Conservation (phyloP, 768 basidiomycete species). For the Punctularia strigosozonata region DNA sequence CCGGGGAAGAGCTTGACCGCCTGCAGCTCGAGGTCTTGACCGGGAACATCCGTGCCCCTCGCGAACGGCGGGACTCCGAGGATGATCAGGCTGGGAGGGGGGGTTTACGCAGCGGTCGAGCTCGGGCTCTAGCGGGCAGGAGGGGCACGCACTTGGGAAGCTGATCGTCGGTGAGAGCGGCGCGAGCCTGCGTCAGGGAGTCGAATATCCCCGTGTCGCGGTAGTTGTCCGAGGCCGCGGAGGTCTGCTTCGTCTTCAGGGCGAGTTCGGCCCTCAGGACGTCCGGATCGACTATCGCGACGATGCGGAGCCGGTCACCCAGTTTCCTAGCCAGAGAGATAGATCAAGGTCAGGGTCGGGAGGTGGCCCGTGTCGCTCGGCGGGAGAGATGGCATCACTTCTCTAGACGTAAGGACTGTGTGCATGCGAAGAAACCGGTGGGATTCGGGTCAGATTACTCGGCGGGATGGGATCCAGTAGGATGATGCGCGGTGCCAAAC, state of each 20-base stretch:
- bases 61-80: constrained; percentile 30
- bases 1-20: constrained; percentile 29
- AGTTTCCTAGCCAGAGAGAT: constrained; percentile 22
- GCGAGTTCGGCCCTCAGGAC: constrained; percentile 22
- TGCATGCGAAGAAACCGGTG: too few relatives aligned
- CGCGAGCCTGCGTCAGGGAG: too few relatives aligned
- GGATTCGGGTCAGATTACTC: constrained; percentile 1
- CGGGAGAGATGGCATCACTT: constrained; percentile 6
- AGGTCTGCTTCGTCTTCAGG: constrained; percentile 26
- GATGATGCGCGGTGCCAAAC: too few relatives aligned
- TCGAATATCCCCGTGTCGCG: neutral
- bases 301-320: constrained; percentile 32
- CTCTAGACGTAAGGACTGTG: constrained; percentile 18
- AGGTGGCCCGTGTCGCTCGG: too few relatives aligned
- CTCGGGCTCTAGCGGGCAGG: too few relatives aligned
- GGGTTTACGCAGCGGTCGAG: too few relatives aligned
- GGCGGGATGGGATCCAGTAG: neutral
- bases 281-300: constrained; percentile 34
- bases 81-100: constrained; percentile 24
- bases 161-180: too few relatives aligned
- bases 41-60: constrained; percentile 27
- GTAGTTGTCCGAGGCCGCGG: constrained; percentile 30
- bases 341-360: neutral
- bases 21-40: constrained; percentile 29
- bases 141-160: too few relatives aligned